These are phyloP conservation scores for Cenchrus americanus DNA, from an alignment of 176 grass and related monocot species.

Conservation along the genomic window DNA sequence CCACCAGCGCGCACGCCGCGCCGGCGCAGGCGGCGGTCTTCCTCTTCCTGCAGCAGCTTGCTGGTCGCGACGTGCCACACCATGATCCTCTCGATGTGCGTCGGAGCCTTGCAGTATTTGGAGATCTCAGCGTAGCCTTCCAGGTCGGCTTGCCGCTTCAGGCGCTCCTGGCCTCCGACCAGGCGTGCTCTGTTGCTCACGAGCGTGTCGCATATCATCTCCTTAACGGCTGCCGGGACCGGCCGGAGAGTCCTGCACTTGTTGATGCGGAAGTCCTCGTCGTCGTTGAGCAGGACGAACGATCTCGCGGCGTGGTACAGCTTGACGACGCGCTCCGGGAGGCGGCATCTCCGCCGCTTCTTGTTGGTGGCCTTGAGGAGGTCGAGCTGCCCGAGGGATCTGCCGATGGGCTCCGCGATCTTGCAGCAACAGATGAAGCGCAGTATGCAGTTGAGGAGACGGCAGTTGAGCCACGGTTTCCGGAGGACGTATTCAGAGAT, in stretches of 20 bases:
- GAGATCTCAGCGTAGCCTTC: not conserved
- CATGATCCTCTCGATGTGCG: constrained; percentile 41
- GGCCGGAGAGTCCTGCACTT: not conserved
- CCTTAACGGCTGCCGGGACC: not conserved
- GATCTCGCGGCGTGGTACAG: constrained; percentile 6
- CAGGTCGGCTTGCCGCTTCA: not conserved
- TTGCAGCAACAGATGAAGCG: constrained; percentile 20
- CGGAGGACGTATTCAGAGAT: constrained; percentile 31
- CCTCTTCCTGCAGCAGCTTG: not conserved
- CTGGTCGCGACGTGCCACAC: constrained; percentile 55
- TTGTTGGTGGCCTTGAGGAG: not conserved
- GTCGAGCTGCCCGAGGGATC: constrained; percentile 9
- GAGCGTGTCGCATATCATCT: constrained; percentile 18
- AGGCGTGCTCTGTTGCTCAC: rapidly evolving
- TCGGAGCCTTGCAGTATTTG: rapidly evolving
- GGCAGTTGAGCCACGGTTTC: not conserved
- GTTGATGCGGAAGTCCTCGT: constrained; percentile 4
- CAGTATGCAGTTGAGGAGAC: not conserved
- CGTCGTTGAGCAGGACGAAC: constrained; percentile 23
- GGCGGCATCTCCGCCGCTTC: not conserved
- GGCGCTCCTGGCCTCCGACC: rapidly evolving
- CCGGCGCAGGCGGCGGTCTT: not conserved
- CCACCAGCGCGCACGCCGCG: not conserved
- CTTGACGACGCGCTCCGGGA: not conserved
- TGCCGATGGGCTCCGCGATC: constrained; percentile 26